phyloP scores from a whole-genome alignment of 352 stramenopile genomes.

The Globisporangium ultimum region DNA sequence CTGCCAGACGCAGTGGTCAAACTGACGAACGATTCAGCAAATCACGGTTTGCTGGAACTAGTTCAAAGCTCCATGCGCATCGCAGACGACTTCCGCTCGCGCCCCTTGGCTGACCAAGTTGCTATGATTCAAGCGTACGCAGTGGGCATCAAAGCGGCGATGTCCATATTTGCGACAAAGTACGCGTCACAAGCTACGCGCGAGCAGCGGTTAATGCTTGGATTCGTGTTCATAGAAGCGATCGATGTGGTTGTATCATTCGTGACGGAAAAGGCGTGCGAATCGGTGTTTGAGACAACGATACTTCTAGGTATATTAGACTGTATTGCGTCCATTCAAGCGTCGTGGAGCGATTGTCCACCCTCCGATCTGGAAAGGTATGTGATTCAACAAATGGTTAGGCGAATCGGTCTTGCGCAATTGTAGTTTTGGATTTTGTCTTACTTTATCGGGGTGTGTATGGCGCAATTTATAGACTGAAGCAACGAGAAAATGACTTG shows the following conservation, averaged over 20 bases:
- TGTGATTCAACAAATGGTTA: neutral
- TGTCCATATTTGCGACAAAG: too few species aligned
- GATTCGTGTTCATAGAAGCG: neutral
- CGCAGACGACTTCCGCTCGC: too few species aligned
- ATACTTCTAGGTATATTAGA: neutral
- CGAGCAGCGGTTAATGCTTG: neutral
- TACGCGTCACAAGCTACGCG: too few species aligned
- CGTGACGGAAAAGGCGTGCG: neutral
- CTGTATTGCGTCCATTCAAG: neutral
- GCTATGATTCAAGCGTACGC: too few species aligned
- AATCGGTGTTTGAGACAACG: neutral
- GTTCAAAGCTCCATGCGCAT: too few species aligned
- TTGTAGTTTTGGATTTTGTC: neutral
- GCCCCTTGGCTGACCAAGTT: too few species aligned
- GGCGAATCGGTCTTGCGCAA: too few species aligned
- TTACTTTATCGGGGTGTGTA: neutral
- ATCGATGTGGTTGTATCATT: neutral
- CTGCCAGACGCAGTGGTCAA: too few species aligned
- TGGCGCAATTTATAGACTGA: neutral
- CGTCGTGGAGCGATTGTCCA: neutral
- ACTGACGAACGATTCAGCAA: too few species aligned
- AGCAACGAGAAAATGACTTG: neutral
- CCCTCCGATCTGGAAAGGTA: neutral
- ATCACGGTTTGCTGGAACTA: too few species aligned
- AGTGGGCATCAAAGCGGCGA: too few species aligned